Evolutionary conservation across 2,329 filamentous ascomycete genomes (phyloP), one percentile per base, ranked within the genome.

Genomic region (Aspergillus cejpii): DNA sequence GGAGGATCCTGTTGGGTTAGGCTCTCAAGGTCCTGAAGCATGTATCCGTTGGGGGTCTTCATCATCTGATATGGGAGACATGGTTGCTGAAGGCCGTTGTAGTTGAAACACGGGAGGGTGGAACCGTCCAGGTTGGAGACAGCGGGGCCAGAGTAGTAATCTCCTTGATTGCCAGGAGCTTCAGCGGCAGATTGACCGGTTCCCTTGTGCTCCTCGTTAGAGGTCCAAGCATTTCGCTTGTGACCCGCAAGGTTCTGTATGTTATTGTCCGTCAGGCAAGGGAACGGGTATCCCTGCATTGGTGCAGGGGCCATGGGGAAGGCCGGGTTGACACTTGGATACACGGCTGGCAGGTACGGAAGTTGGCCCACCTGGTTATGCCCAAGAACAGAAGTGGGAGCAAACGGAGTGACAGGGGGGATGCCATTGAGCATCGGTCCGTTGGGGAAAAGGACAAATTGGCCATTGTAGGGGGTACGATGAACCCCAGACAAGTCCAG

Each of bases 1-100:
- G 81, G 69, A 14, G 92, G 92, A n/a, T 89, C 83, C 61, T 86
- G 80, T 58, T 83, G 74, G 34, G 87, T 73, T 39, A 90, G 68
- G 15, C 78, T 78, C 45, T 87, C 81, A 41, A 89, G 59, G 41
- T 74, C 69, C 50, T 69, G 68, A 39, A 71, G 52, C n/a, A 70
- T 65, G 48, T 73, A 73, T 8, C 69, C 69, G 37, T 62, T 69
- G 0, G 64, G 52, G 7, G 64, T 67, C 51, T 71, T 74, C 69
- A 72, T 72, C 57, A 73, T 67, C 50, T 74, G 70, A 21, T 61
- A 59, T 3, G 63, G 63, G 44, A 68, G 57, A 44, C 64, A 66
- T 27, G 59, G 63, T 51, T 83, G 77, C 47, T 82, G 78, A 27
- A 81, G 77, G n/a, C 82, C 83, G 1, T 81, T 82, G 10, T 83